Evolutionary conservation across 495 filamentous ascomycete genomes (phyloP).

Genomic region (Aspergillus coremiiformis): DNA sequence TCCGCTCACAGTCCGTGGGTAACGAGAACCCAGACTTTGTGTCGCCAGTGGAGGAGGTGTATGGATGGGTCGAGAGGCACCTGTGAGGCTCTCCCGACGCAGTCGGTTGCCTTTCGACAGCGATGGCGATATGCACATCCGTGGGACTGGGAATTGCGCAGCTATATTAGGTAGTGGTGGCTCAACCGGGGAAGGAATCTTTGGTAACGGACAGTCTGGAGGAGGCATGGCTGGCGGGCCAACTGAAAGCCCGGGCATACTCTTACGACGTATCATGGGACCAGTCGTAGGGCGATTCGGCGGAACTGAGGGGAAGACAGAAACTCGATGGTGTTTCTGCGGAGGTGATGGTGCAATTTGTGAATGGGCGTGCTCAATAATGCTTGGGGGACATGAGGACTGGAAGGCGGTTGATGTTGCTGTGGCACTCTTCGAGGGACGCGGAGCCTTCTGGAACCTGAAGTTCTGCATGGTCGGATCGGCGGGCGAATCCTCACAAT

Average conservation of each 20-base stretch:
- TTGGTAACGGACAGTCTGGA: constrained; percentile 55
- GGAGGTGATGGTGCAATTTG: background rate
- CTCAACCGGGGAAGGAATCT: constrained; percentile 40
- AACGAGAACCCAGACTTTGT: background rate
- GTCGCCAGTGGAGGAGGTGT: background rate
- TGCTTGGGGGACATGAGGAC: constrained; percentile 14
- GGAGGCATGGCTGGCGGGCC: constrained; percentile 58
- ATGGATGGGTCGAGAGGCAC: background rate
- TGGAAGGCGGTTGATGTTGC: constrained; percentile 13
- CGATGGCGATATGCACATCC: background rate
- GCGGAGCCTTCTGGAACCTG: constrained; percentile 18
- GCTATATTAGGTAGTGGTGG: background rate
- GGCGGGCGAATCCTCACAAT: constrained; percentile 29
- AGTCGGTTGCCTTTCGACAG: background rate
- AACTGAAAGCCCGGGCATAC: constrained; percentile 50
- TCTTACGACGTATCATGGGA: constrained; percentile 37
- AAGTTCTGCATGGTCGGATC: constrained; percentile 8
- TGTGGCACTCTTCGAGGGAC: constrained; percentile 12
- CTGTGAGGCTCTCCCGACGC: background rate
- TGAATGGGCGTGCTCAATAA: constrained; percentile 4
- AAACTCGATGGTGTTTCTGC: background rate
- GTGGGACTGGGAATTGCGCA: background rate
- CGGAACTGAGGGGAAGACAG: constrained; percentile 2
- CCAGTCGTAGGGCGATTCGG: background rate
- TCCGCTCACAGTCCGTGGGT: background rate